phyloP scores from a whole-genome alignment of 345 rosid genomes.

The Eucalyptus regnans region DNA sequence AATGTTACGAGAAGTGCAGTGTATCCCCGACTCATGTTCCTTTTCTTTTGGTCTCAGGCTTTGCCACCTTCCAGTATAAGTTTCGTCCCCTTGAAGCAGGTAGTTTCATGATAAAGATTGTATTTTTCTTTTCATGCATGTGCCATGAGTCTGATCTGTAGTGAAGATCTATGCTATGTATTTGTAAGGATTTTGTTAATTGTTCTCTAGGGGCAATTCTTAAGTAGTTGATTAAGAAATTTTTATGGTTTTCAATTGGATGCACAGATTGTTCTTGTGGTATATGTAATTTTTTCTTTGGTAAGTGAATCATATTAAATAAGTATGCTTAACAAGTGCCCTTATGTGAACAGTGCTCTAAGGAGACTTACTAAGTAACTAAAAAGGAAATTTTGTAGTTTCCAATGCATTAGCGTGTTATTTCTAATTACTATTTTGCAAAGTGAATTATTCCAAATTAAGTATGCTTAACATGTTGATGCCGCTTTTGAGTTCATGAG shows the following conservation, averaged over 20 bases:
- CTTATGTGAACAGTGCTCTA: background rate
- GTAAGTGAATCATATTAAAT: background rate
- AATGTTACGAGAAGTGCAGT: background rate
- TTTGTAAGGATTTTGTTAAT: background rate
- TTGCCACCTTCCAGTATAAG: conserved; percentile 57
- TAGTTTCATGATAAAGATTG: background rate
- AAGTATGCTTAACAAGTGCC: background rate
- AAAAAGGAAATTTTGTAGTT: background rate
- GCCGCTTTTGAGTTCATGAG: background rate
- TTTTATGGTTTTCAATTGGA: background rate
- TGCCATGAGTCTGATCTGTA: background rate
- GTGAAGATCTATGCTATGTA: background rate
- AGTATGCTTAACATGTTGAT: background rate
- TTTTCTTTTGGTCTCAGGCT: conserved; percentile 32
- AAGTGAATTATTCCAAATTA: background rate
- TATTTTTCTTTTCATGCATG: background rate
- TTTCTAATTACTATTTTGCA: background rate
- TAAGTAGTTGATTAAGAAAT: background rate
- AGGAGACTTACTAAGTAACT: background rate
- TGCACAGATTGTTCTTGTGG: background rate
- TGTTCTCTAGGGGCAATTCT: background rate
- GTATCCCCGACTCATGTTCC: background rate
- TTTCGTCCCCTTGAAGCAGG: conserved; percentile 80
- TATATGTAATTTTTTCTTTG: background rate
- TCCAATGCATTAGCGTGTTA: background rate